Base-by-base conservation (phyloP, 345 rosid species). In the Ceriops zippeliana region DNA sequence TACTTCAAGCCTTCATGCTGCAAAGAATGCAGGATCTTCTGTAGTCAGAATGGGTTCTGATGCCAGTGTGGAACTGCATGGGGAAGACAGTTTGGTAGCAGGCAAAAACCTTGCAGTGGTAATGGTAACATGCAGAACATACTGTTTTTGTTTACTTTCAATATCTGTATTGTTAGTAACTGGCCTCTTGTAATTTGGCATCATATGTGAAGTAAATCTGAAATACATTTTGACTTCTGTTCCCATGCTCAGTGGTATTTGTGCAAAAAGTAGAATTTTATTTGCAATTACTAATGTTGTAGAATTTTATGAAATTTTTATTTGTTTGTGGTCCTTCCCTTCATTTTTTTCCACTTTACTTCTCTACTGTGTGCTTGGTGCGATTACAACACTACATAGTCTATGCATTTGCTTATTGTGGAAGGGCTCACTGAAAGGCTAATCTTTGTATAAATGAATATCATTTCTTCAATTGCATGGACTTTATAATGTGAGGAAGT, bases 91-190 rank as follows among this genome's bases (percentile, higher is more conserved):
- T 62, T 66, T 63, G 65, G 66, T 59, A 1, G 77, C 60, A 61
- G 66, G 60, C 1, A 76, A 53, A 28, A 73, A 78, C 75, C 68
- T 73, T 52, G 61, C 69, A 71, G 79, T 46, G 93, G 96, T 93
- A 86, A 83, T 63, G 51, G 61, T 58, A 61, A 1, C 53, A 10
- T 58, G 53, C 73, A 59, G 21, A 66, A 26, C n/a, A 16, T 73
- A 30, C n/a, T 37, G 8, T 22, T 7, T 19, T 38, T 63, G 31
- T 30, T 56, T 49, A n/a, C 24, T 31, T 0, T 20, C 51, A 27
- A 58, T 52, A 52, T 28, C 7, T 38, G 60, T 54, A 1, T 24
- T 65, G 7, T 54, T 46, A 60, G 54, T 60, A 65, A 27, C 15
- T 46, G 10, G 71, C 57, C 9, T 24, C 66, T 15, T 73, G 21